Percentiles rank a stretch among this genome's conserved stretches.
Conservation (phyloP, 306 rosid species). For the Sesbania bispinosa region DNA sequence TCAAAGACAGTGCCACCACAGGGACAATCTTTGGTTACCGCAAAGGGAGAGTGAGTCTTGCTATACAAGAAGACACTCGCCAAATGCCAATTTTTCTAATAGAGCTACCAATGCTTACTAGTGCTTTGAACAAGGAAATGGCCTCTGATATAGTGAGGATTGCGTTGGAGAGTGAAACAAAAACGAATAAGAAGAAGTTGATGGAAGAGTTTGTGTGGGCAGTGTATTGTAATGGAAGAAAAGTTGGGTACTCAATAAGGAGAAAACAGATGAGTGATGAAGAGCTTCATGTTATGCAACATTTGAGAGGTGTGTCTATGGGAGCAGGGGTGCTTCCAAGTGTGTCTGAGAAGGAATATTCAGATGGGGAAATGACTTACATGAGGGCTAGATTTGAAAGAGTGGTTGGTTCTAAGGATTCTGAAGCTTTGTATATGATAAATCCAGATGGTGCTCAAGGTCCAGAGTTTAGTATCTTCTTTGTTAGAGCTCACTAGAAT, state of each 20-base stretch:
- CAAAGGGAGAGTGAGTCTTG: constrained; percentile 79
- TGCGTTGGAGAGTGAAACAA: constrained; percentile 95
- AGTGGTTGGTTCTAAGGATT: constrained; percentile 86
- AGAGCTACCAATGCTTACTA: constrained; percentile 77
- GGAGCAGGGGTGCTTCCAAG: constrained; percentile 91
- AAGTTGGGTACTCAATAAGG: constrained; percentile 77
- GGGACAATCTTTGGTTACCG: constrained; percentile 88
- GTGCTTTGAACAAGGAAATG: constrained; percentile 81
- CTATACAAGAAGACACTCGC: constrained; percentile 91
- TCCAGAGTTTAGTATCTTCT: constrained; percentile 88
- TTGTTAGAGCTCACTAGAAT: constrained; percentile 61
- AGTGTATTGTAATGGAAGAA: constrained; percentile 87
- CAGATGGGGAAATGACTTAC: constrained; percentile 82
- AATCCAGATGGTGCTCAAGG: constrained; percentile 83
- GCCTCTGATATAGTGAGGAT: constrained; percentile 71
- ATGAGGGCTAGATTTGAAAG: constrained; percentile 86
- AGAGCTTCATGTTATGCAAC: constrained; percentile 90
- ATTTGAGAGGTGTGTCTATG: constrained; percentile 89
- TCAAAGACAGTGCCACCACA: constrained; percentile 80
- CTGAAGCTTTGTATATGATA: constrained; percentile 81
- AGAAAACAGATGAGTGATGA: constrained; percentile 78
- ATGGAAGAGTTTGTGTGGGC: constrained; percentile 91
- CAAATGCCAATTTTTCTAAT: constrained; percentile 78
- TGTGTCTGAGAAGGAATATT: constrained; percentile 38
- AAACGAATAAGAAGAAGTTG: constrained; percentile 65